phyloP scores from a whole-genome alignment of 345 rosid species.

The Rhizophora mangle region DNA sequence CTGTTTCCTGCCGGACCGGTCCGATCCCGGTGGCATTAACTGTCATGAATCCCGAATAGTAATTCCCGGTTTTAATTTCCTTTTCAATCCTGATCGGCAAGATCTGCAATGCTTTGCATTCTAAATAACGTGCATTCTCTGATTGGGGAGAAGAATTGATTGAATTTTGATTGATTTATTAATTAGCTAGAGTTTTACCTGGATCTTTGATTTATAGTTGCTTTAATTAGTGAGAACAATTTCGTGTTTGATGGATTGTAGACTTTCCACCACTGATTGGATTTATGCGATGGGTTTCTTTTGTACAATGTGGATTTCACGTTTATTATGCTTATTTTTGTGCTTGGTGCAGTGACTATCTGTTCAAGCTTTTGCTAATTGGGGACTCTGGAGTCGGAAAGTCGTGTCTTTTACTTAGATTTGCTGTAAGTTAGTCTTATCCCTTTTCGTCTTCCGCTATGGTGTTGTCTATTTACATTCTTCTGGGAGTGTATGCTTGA shows the following conservation, averaged over 20 bases:
- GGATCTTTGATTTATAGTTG: too few relatives aligned
- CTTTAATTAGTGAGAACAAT: not conserved
- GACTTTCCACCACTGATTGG: not conserved
- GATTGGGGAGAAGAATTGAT: not conserved
- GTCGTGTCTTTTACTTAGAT: not conserved
- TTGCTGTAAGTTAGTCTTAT: not conserved
- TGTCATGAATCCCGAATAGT: constrained; percentile 49
- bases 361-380: not conserved
- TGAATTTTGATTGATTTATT: not conserved
- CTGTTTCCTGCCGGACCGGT: constrained; percentile 30
- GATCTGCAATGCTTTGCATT: too few relatives aligned
- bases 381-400: constrained; percentile 6
- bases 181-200: too few relatives aligned
- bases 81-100: not conserved
- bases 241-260: not conserved
- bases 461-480: not conserved
- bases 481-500: not conserved
- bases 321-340: not conserved
- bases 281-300: not conserved
- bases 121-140: too few relatives aligned
- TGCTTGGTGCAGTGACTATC: not conserved
- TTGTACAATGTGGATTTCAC: not conserved
- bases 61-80: constrained; percentile 8
- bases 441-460: not conserved
- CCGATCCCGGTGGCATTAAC: constrained; percentile 19